These are phyloP conservation scores for Amylocarpus encephaloides DNA, from an alignment of 2,329 filamentous ascomycete genomes.

Conservation along the genomic window DNA sequence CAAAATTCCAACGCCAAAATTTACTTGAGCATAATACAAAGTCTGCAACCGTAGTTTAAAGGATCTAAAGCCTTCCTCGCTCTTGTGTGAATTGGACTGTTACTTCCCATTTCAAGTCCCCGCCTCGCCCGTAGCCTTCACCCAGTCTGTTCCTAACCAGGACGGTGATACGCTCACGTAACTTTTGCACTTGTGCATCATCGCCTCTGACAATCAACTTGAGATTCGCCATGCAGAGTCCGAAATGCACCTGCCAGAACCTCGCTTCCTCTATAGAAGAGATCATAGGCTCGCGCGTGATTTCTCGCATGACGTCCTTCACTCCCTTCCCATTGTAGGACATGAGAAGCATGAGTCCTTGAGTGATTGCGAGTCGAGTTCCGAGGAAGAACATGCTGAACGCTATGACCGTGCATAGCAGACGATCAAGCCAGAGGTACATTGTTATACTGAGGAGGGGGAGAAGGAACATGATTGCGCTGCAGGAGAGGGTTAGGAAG, in stretches of 20 bases:
- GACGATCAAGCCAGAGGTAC: slow-evolving; percentile 76
- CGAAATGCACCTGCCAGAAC: slow-evolving; percentile 99
- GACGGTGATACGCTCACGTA: slow-evolving; percentile 70
- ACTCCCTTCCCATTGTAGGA: slow-evolving; percentile 51
- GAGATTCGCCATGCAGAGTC: slow-evolving; percentile 90
- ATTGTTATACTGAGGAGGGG: slow-evolving; percentile 76
- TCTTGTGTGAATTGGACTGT: slow-evolving; percentile 62
- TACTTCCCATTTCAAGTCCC: slow-evolving; percentile 84
- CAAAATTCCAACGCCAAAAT: slow-evolving; percentile 1
- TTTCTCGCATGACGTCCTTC: slow-evolving; percentile 69
- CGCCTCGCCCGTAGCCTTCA: slow-evolving; percentile 76
- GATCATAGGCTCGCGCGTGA: slow-evolving; percentile 73
- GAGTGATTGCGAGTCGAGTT: slow-evolving; percentile 71
- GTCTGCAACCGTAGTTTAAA: neutral
- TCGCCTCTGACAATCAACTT: slow-evolving; percentile 69
- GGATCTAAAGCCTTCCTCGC: slow-evolving; percentile 8
- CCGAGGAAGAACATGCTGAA: slow-evolving; percentile 85
- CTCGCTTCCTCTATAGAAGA: slow-evolving; percentile 78
- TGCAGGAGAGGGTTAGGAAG: slow-evolving; percentile 86
- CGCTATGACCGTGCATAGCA: slow-evolving; percentile 75
- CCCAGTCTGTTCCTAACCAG: slow-evolving; percentile 81
- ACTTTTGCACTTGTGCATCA: slow-evolving; percentile 63
- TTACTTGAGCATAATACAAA: neutral
- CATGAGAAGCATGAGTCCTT: slow-evolving; percentile 95
- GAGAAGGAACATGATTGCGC: slow-evolving; percentile 69